These are phyloP conservation scores for Candida vaughaniae DNA, from an alignment of 805 yeast genomes.

Conservation along the genomic window DNA sequence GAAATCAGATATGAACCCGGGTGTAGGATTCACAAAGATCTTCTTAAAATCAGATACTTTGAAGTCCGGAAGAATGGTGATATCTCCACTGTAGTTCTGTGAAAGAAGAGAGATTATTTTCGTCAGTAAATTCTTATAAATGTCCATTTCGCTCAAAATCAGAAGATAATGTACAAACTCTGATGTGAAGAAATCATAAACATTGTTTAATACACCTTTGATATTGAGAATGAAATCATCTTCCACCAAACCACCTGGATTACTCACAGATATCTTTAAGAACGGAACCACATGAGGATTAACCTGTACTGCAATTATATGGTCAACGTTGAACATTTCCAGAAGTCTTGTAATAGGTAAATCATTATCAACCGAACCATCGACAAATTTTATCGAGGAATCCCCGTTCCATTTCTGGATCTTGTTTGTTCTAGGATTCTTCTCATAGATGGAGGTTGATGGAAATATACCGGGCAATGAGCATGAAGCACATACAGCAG, in stretches of 20 bases:
- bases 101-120: conserved; percentile 73
- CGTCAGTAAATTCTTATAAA: conserved; percentile 69
- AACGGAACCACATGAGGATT: conserved; percentile 95
- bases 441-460: conserved; percentile 81
- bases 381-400: conserved; percentile 77
- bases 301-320: conserved; percentile 95
- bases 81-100: conserved; percentile 90
- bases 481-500: conserved; percentile 92
- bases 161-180: conserved; percentile 81
- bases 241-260: conserved; percentile 69
- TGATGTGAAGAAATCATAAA: conserved; percentile 58
- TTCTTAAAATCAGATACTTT: conserved; percentile 56
- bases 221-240: conserved; percentile 56
- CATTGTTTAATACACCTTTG: conserved; percentile 49
- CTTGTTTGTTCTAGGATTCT: conserved; percentile 68
- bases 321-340: conserved; percentile 97
- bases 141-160: conserved; percentile 70
- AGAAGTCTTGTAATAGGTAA: conserved; percentile 85
- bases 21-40: conserved; percentile 77
- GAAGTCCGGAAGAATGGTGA: conserved; percentile 85
- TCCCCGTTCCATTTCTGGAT: conserved; percentile 79
- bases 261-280: conserved; percentile 63
- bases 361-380: conserved; percentile 95
- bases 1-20: conserved; percentile 67
- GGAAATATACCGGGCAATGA: conserved; percentile 91